phyloP scores from a whole-genome alignment of 805 yeast species.

The Yamadazyma olivae region DNA sequence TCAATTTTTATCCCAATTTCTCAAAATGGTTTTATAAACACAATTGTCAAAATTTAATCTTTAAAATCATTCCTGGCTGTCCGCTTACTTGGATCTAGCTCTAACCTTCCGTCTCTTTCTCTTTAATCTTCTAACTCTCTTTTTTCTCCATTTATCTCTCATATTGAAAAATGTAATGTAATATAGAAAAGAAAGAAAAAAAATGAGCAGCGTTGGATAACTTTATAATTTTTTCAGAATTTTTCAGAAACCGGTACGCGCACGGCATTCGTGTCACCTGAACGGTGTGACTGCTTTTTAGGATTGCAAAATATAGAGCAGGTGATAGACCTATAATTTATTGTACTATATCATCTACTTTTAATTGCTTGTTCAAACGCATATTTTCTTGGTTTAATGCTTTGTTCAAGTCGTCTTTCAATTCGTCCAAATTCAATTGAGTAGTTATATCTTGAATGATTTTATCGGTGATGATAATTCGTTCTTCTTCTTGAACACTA shows the following conservation, averaged over 20 bases:
- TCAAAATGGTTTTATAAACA: too few species aligned
- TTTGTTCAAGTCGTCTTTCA: constrained; percentile 42
- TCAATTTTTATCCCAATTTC: too few species aligned
- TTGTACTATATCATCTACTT: constrained; percentile 16
- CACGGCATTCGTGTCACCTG: constrained; percentile 4
- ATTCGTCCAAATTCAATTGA: constrained; percentile 43
- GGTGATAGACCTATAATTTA: constrained; percentile 7
- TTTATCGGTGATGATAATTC: constrained; percentile 42
- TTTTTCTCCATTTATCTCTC: constrained; percentile 99
- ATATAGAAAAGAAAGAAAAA: constrained; percentile 20
- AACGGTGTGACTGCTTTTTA: constrained; percentile 5
- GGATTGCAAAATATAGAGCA: too few species aligned
- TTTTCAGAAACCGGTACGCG: neutral
- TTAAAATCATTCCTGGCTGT: constrained; percentile 16
- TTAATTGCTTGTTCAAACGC: constrained; percentile 18
- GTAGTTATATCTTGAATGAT: constrained; percentile 45
- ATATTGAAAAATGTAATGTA: constrained; percentile 43
- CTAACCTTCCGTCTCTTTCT: constrained; percentile 99
- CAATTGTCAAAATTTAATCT: too few species aligned
- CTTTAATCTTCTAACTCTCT: constrained; percentile 99
- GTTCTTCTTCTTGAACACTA: constrained; percentile 24
- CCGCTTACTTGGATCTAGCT: constrained; percentile 98
- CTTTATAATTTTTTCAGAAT: constrained; percentile 5
- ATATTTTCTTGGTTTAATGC: constrained; percentile 55
- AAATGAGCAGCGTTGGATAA: constrained; percentile 4